Evolutionary conservation across 75 land plant species (phyloP), one percentile per base, ranked within the genome.

Genomic region (Adiantum capillusveneris): DNA sequence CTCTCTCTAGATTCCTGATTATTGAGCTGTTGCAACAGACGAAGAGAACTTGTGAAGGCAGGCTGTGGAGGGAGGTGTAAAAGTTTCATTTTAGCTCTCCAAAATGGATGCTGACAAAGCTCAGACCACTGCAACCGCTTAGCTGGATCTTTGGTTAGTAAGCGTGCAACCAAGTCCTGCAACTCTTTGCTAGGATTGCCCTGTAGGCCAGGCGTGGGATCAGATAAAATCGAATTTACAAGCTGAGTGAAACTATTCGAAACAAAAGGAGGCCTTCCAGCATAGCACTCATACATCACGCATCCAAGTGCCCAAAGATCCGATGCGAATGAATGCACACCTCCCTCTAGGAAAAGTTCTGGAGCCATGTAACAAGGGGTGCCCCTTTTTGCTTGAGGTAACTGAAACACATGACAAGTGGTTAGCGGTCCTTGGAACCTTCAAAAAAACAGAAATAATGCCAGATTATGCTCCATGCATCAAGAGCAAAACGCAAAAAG

Each of bases 321-420:
- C 36, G 99, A 90, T 58, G 92, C 92, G 71, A 82, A 90, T 17
- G 99, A 95, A 71, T 95, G 97, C 36, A 90, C 84, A 43, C 97
- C 97, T 60, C 93, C 99, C 55, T 93, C 98, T 49, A 82, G 83
- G 55, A 95, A 95, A 51, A 95, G 74, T 65, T 95, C 99, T 27
- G 99, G 99, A 53, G 99, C 99, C 99, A 90, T 95, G 55, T 90
- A 95, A 56, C 82, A 87, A 19, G 99, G 99, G 30, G 99, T 87
- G 34, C 99, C 99, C 42, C 98, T 79, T 66, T 89, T 94, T 66
- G 96, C 79, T 74, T 86, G 96, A 34, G 98, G 91, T 27, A 89
- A 66, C 98, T 90, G 56, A 44, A 65, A 30, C 29, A 54, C 45
- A 29, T n/a, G n/a, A n/a, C n/a, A n/a, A n/a, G n/a, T n/a, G n/a